phyloP scores from a whole-genome alignment of 805 yeast genomes.

The Nakazawaea wyomingensis region DNA sequence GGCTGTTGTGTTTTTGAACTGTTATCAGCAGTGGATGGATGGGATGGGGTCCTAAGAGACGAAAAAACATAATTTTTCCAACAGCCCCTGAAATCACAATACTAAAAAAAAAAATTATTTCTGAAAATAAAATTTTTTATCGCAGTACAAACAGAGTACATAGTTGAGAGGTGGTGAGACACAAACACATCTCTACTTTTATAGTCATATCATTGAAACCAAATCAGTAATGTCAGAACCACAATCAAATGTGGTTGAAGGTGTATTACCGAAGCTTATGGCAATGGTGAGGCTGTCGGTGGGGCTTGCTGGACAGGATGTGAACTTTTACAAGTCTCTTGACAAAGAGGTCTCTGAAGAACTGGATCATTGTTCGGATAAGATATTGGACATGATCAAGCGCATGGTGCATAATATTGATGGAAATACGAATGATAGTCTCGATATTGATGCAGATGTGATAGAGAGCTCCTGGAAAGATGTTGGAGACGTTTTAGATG shows the following conservation, averaged over 20 bases:
- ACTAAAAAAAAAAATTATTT: no score
- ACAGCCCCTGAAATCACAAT: no score
- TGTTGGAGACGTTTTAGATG: slow-evolving; percentile 60
- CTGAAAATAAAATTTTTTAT: no score
- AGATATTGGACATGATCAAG: slow-evolving; percentile 42
- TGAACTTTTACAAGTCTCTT: slow-evolving; percentile 65
- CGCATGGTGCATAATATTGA: slow-evolving; percentile 34
- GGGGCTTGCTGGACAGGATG: slow-evolving; percentile 72
- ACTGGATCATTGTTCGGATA: slow-evolving; percentile 35
- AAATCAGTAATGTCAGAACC: slow-evolving; percentile 2
- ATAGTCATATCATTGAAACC: no score
- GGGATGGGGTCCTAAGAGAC: no score
- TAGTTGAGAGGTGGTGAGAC: no score
- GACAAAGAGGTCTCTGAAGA: slow-evolving; percentile 41
- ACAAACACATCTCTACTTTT: no score
- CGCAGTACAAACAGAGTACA: no score
- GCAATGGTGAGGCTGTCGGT: slow-evolving; percentile 60
- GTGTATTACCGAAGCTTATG: slow-evolving; percentile 42
- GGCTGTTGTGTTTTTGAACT: no score
- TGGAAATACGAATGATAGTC: slow-evolving; percentile 21
- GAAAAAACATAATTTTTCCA: no score
- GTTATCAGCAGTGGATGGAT: no score
- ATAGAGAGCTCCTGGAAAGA: slow-evolving; percentile 53
- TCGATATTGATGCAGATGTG: slow-evolving; percentile 38
- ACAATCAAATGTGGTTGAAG: slow-evolving; percentile 16